Percentiles rank a stretch among this genome's conserved stretches.
phyloP scores from a whole-genome alignment of 2,329 filamentous ascomycete species.

The Grosmannia penicillata region DNA sequence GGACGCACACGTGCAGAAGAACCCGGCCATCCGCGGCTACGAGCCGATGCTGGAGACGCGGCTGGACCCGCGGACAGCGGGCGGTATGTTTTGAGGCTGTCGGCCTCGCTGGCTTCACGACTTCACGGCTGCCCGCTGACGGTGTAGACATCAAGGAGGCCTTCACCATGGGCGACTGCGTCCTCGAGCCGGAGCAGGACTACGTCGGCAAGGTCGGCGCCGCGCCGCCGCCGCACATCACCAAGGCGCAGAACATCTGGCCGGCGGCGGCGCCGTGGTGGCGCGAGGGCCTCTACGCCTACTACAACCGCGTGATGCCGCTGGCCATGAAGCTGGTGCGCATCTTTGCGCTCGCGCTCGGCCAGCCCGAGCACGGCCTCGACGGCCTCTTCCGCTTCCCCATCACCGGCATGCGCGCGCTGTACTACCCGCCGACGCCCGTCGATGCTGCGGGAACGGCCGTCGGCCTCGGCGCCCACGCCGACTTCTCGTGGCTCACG shows the following conservation, averaged over 20 bases:
- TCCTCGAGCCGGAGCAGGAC: slow-evolving; percentile 21
- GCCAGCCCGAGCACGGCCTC: slow-evolving; percentile 18
- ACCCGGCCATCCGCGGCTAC: slow-evolving; percentile 19
- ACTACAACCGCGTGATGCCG: slow-evolving; percentile 14
- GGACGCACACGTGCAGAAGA: slow-evolving; percentile 21
- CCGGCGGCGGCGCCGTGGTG: slow-evolving; percentile 17
- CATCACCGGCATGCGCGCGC: slow-evolving; percentile 13
- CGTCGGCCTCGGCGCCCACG: slow-evolving; percentile 30
- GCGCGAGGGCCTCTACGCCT: slow-evolving; percentile 18
- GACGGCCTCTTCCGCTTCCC: slow-evolving; percentile 23
- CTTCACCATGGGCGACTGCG: slow-evolving; percentile 21
- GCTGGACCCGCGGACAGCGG: slow-evolving; percentile 16
- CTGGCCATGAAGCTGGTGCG: slow-evolving; percentile 9
- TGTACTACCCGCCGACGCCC: slow-evolving; percentile 14
- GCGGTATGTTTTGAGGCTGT: slow-evolving; percentile 3
- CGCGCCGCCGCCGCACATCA: slow-evolving; percentile 13
- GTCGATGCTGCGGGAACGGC: background rate
- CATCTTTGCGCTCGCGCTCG: slow-evolving; percentile 11
- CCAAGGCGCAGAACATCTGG: slow-evolving; percentile 19
- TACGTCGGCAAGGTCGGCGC: slow-evolving; percentile 6
- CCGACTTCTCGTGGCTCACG: slow-evolving; percentile 32
- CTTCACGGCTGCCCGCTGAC: background rate
- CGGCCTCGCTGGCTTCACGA: too few species aligned
- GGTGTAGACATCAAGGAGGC: slow-evolving; percentile 10
- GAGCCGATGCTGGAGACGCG: slow-evolving; percentile 20